A percentile compares a stretch with the other conserved stretches of the same genome.
Evolutionary conservation across 106 monocot species (phyloP).

Genomic region (Gastrodia elata): DNA sequence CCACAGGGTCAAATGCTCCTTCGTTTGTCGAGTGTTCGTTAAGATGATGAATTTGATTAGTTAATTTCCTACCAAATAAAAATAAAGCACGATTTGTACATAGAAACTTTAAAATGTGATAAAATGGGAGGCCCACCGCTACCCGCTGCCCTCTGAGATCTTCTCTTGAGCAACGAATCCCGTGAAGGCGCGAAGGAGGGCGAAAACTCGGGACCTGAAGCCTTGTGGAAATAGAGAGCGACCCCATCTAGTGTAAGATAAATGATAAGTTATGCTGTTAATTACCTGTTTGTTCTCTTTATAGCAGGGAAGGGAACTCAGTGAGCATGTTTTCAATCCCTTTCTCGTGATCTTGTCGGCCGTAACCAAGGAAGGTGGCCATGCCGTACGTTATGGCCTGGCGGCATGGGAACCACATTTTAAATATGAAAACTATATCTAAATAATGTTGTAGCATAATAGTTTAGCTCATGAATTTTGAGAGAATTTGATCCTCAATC

Average conservation of each 20-base stretch:
- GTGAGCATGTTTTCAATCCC: not conserved
- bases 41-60: no score
- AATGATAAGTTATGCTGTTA: not conserved
- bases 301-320: not conserved
- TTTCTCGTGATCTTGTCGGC: not conserved
- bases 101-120: not conserved
- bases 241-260: not conserved
- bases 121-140: conserved; percentile 10
- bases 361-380: not conserved
- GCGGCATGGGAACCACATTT: no score
- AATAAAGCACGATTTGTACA: not conserved
- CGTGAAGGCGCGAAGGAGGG: not conserved
- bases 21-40: no score
- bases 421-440: no score
- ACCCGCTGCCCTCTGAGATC: conserved; percentile 20
- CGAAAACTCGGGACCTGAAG: not conserved
- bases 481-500: no score
- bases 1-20: no score
- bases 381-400: no score
- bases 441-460: no score
- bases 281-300: not conserved
- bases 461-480: no score
- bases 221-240: not conserved
- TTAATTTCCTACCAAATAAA: no score
- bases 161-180: conserved; percentile 9